Evolutionary conservation across 2,329 filamentous ascomycete genomes (phyloP).

Genomic region (Pseudogymnoascus sp.): DNA sequence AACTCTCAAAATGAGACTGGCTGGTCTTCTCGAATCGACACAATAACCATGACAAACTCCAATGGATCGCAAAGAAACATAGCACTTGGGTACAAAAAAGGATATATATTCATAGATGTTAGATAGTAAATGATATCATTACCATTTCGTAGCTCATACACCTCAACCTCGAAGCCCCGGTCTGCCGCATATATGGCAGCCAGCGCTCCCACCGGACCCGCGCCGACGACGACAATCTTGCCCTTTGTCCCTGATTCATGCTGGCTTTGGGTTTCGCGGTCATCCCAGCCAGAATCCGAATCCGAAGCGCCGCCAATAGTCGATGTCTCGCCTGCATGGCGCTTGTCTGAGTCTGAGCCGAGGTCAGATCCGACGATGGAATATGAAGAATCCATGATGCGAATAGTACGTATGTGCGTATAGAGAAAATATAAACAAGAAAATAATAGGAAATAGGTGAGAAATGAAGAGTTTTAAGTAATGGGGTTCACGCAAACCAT

Average conservation of each 20-base stretch:
- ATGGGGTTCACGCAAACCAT: not conserved
- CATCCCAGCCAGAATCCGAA: not conserved
- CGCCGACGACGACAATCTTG: slow-evolving; percentile 66
- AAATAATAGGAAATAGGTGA: not conserved
- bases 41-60: not conserved
- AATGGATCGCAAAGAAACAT: not conserved
- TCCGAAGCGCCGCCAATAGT: not conserved
- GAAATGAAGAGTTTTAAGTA: not conserved
- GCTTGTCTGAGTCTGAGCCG: not conserved
- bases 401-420: not conserved
- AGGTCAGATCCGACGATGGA: not conserved
- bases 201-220: slow-evolving; percentile 85
- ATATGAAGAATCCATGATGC: not conserved
- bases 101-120: not conserved
- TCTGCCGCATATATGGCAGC: slow-evolving; percentile 88
- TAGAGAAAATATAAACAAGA: not conserved
- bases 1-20: not conserved
- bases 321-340: not conserved
- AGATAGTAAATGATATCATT: slow-evolving; percentile 21
- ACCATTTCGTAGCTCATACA: slow-evolving; percentile 93
- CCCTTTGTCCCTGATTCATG: not conserved
- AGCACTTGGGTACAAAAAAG: not conserved
- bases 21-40: not conserved
- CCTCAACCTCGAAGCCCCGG: slow-evolving; percentile 80
- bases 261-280: not conserved